Evolutionary conservation across 2,329 filamentous ascomycete species (phyloP).

Genomic region (Penicillium sp.): DNA sequence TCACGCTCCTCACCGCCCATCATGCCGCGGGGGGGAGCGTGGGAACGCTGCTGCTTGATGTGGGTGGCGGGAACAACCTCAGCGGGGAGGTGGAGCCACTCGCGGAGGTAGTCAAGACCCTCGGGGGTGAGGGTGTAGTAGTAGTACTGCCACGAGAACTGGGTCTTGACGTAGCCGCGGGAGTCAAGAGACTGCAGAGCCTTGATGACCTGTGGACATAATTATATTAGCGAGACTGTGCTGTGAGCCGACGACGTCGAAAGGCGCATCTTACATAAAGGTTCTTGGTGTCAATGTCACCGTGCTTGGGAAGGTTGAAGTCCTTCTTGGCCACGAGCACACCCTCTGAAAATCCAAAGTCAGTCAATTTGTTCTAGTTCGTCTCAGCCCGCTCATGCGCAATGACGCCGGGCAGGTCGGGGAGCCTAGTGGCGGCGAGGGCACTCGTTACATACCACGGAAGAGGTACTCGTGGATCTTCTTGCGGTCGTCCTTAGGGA

Average conservation of each 20-base stretch:
- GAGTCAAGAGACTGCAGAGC: slow-evolving; percentile 97
- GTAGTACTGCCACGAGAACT: slow-evolving; percentile 99
- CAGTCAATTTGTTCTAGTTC: slow-evolving; percentile 11
- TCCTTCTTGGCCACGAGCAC: slow-evolving; percentile 98
- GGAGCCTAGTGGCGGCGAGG: slow-evolving; percentile 21
- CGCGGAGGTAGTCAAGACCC: slow-evolving; percentile 99
- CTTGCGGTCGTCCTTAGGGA: slow-evolving; percentile 99
- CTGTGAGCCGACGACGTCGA: background rate
- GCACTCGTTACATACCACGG: slow-evolving; percentile 61
- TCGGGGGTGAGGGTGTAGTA: slow-evolving; percentile 99
- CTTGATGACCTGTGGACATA: slow-evolving; percentile 72
- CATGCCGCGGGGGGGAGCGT: slow-evolving; percentile 98
- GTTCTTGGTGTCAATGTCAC: slow-evolving; percentile 99
- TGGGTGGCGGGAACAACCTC: slow-evolving; percentile 99
- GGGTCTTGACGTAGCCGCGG: slow-evolving; percentile 98
- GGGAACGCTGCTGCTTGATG: slow-evolving; percentile 99
- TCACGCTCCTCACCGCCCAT: slow-evolving; percentile 82
- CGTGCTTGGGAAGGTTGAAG: slow-evolving; percentile 97
- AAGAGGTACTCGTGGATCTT: slow-evolving; percentile 99
- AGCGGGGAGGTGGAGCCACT: slow-evolving; percentile 99
- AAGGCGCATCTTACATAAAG: slow-evolving; percentile 64
- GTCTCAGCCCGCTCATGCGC: background rate
- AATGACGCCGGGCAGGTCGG: slow-evolving; percentile 5
- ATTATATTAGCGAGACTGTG: slow-evolving; percentile 6
- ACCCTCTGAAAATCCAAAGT: slow-evolving; percentile 54